Percentiles rank a stretch among this genome's conserved stretches.
phyloP scores from a whole-genome alignment of 2,329 filamentous ascomycete species.

The Trichophyton schoenleinii region DNA sequence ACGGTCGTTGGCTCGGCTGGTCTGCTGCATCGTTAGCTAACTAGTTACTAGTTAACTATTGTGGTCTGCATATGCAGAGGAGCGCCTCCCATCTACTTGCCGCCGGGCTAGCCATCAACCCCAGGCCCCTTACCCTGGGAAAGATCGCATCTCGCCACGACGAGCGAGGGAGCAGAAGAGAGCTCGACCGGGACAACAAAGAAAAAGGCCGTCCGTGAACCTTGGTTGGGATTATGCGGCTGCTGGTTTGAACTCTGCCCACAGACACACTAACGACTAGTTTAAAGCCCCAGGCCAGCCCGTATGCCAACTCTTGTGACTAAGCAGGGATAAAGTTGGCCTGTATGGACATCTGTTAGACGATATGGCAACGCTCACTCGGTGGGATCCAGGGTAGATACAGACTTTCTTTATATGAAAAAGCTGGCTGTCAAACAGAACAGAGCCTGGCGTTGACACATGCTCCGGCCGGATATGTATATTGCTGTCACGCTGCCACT shows the following conservation, averaged over 20 bases:
- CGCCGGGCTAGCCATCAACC: not conserved
- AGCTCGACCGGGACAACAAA: not conserved
- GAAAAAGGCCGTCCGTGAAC: not conserved
- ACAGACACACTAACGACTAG: not conserved
- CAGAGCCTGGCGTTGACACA: no score
- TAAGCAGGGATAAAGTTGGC: not conserved
- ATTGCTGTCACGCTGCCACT: no score
- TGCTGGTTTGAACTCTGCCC: not conserved
- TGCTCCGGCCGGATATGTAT: no score
- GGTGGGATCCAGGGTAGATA: not conserved
- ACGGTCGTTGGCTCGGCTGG: no score
- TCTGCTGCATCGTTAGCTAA: no score
- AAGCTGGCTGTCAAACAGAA: no score
- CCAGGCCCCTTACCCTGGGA: not conserved
- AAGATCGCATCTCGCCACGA: not conserved
- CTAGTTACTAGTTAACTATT: no score
- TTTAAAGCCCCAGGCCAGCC: not conserved
- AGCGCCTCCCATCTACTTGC: not conserved
- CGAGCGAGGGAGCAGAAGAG: no score
- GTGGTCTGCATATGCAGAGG: not conserved
- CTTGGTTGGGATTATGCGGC: not conserved
- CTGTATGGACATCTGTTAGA: not conserved
- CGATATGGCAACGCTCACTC: not conserved
- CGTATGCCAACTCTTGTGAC: not conserved
- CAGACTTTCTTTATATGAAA: not conserved